These are phyloP conservation scores for Mycena olivaceomarginata DNA, from an alignment of 768 basidiomycete genomes.

Conservation along the genomic window DNA sequence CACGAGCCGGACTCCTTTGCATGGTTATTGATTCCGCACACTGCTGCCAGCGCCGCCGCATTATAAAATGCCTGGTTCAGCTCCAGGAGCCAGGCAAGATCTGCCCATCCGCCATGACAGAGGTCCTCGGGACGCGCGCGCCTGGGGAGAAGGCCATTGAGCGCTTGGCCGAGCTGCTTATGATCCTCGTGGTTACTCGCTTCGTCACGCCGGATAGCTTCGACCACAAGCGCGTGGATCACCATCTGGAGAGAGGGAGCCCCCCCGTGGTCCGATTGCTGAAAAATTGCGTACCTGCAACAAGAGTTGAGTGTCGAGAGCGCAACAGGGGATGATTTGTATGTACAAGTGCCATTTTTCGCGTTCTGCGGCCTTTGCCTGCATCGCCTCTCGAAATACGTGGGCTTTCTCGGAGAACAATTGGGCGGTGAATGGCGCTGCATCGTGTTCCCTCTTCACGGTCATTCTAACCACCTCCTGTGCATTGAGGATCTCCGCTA, in stretches of 20 bases:
- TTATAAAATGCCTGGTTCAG: no score
- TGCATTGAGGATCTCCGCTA: not conserved
- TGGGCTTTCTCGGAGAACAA: not conserved
- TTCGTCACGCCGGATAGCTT: not conserved
- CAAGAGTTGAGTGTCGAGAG: not conserved
- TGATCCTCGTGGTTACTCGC: not conserved
- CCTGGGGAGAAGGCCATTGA: not conserved
- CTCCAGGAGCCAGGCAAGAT: no score
- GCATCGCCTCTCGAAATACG: not conserved
- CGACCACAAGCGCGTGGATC: not conserved
- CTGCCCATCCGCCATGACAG: no score
- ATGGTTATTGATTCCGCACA: not conserved
- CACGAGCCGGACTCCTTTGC: not conserved
- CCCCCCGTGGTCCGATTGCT: not conserved
- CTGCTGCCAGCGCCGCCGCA: not conserved
- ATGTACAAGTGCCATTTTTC: not conserved
- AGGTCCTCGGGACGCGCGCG: not conserved
- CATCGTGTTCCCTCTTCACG: not conserved
- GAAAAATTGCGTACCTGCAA: not conserved
- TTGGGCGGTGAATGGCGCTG: not conserved
- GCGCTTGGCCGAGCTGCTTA: not conserved
- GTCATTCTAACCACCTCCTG: not conserved
- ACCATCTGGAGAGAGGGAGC: not conserved
- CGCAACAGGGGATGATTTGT: not conserved
- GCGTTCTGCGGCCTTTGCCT: not conserved